Base-by-base conservation (phyloP, 345 rosid genomes). In the Gossypioides kirkii region DNA sequence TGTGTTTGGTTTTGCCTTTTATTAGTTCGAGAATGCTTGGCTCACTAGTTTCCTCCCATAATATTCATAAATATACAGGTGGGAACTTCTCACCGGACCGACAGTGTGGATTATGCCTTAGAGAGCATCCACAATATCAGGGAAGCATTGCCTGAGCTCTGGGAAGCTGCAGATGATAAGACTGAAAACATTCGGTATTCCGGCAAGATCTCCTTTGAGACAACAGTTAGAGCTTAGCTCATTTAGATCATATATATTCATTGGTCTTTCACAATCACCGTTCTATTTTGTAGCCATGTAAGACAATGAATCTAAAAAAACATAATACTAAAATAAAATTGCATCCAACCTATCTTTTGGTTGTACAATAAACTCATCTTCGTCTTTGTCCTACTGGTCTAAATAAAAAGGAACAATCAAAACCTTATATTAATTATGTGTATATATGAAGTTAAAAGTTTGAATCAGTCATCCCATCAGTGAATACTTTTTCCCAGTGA, bases 61-160 rank as follows among this genome's bases (percentile, higher is more conserved):
- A 22, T 47, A 20, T 20, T 22, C 8, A 3, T 55, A 75, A 69
- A 94, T 6, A 2, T 52, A 75, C 71, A 94, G 97, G 88, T 91
- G 43, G 98, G 99, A 67, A 83, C 82, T 20, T 86, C 97, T 28
- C 90, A 86, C 50, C 79, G 87, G 71, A 75, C 73, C 0, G 84
- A 81, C 72, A 91, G 93, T 4, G 97, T 87, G 46, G 98, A 92
- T 75, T 81, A 82, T 75, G 97, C 97, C 18, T 68, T 92, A 32
- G 97, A 90, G 83, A 92, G 94, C 82, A 88, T 92, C 74, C 99
- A 95, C 82, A 95, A 95, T 78, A 80, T 92, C 50, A 86, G 84
- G 80, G 97, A 91, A 82, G 98, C 97, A 18, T 71, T 95, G 67
- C 97, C 97, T 2, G 86, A 87, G 71, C 89, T 95, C 36, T 95